Conservation (phyloP, 805 yeast genomes). For the Yamadazyma akitaensis region DNA sequence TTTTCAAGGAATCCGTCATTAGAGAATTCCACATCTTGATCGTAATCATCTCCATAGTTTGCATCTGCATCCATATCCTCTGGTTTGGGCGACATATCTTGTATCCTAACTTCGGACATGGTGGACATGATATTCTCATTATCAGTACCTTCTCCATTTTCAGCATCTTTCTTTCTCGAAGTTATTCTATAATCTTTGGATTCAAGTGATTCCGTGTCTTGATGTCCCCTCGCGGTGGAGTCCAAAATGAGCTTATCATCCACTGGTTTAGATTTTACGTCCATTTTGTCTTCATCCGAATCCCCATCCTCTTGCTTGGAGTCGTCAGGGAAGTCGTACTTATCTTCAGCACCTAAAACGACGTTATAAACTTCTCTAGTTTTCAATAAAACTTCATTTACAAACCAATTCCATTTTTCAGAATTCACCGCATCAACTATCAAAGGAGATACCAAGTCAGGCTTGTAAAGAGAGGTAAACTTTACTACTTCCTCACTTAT, state of each 20-base stretch:
- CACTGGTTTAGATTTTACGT: slow-evolving; percentile 11
- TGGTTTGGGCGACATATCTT: slow-evolving; percentile 33
- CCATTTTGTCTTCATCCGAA: slow-evolving; percentile 9
- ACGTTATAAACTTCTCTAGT: slow-evolving; percentile 56
- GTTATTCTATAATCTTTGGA: neutral
- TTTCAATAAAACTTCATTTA: slow-evolving; percentile 45
- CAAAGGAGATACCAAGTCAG: slow-evolving; percentile 54
- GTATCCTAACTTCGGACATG: slow-evolving; percentile 20
- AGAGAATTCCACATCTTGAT: slow-evolving; percentile 23
- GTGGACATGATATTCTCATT: slow-evolving; percentile 18
- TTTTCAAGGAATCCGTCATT: slow-evolving; percentile 35
- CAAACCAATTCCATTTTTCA: slow-evolving; percentile 50
- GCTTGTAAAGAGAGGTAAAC: slow-evolving; percentile 61
- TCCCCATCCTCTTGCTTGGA: neutral
- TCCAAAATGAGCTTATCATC: slow-evolving; percentile 21
- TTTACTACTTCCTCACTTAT: slow-evolving; percentile 96
- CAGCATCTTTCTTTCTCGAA: neutral
- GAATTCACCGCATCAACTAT: slow-evolving; percentile 49
- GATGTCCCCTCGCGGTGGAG: neutral
- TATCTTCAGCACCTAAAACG: slow-evolving; percentile 46
- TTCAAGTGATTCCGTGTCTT: neutral
- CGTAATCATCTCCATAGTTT: slow-evolving; percentile 26
- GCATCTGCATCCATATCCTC: slow-evolving; percentile 19
- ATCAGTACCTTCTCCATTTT: slow-evolving; percentile 15
- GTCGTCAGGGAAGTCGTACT: slow-evolving; percentile 11